A percentile compares a stretch with the other conserved stretches of the same genome.
phyloP scores from a whole-genome alignment of 2,329 filamentous ascomycete genomes.

The Xylaria sp. region DNA sequence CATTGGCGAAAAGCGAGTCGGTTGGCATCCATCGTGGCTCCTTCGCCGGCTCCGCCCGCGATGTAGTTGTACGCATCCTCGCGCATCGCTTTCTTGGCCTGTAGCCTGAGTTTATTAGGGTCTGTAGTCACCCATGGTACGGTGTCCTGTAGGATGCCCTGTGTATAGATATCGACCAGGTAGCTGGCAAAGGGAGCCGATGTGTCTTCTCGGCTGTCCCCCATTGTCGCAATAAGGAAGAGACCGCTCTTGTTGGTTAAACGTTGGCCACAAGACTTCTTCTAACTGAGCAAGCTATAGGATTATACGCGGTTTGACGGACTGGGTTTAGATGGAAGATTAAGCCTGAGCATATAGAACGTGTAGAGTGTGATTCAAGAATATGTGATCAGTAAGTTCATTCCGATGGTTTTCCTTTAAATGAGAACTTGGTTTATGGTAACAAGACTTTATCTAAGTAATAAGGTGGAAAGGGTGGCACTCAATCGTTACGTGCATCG shows the following conservation, averaged over 20 bases:
- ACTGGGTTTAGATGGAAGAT: not conserved
- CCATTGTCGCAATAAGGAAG: slow-evolving; percentile 9
- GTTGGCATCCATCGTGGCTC: slow-evolving; percentile 65
- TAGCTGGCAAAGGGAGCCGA: slow-evolving; percentile 49
- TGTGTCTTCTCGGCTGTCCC: slow-evolving; percentile 22
- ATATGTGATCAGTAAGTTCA: not conserved
- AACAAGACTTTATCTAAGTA: not conserved
- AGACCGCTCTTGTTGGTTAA: not conserved
- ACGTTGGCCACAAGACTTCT: not conserved
- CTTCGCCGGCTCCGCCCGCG: slow-evolving; percentile 65
- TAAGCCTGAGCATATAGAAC: not conserved
- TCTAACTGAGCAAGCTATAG: not conserved
- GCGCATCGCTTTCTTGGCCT: slow-evolving; percentile 56
- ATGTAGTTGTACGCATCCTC: slow-evolving; percentile 63
- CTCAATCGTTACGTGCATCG: not conserved
- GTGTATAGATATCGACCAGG: slow-evolving; percentile 55
- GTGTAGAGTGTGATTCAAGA: not conserved
- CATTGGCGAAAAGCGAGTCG: slow-evolving; percentile 56
- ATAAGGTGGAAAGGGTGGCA: not conserved
- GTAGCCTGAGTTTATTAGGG: slow-evolving; percentile 59
- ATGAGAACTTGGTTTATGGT: not conserved
- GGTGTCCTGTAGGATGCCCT: slow-evolving; percentile 55
- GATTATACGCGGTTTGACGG: not conserved
- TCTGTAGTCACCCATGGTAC: slow-evolving; percentile 63
- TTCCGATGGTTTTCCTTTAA: not conserved